Evolutionary conservation across 768 basidiomycete genomes (phyloP).

Genomic region (Lactifluus piperatus): DNA sequence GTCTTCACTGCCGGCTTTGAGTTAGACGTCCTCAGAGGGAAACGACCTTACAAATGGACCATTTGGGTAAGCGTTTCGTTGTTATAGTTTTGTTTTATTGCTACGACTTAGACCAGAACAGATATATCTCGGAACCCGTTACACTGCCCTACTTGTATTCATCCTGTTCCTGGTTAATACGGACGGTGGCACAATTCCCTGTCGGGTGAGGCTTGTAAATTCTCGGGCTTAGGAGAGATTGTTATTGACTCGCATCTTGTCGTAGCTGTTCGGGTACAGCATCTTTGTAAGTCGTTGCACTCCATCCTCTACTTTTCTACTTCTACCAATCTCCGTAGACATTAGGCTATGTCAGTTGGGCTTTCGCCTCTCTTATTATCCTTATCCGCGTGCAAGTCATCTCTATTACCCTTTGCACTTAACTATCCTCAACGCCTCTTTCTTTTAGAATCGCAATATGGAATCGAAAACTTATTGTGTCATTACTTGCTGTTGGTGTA

Average conservation of each 20-base stretch:
- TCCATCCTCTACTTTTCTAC: not conserved
- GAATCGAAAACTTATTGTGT: not conserved
- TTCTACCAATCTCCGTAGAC: not conserved
- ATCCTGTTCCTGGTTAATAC: not conserved
- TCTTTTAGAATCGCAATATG: slow-evolving; percentile 1
- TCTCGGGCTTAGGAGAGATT: not conserved
- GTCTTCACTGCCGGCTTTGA: not conserved
- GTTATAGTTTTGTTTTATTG: not conserved
- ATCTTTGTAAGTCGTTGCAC: not conserved
- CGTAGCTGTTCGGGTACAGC: not conserved
- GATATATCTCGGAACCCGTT: not conserved
- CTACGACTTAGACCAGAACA: not conserved
- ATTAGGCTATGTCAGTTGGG: not conserved
- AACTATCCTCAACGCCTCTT: not conserved
- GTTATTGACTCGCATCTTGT: not conserved
- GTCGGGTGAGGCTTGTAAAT: not conserved
- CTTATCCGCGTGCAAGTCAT: not conserved
- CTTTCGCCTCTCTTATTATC: not conserved
- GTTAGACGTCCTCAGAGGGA: not conserved
- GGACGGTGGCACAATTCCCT: not conserved
- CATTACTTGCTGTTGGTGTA: not conserved
- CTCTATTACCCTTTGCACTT: too few species aligned
- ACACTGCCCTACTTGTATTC: not conserved
- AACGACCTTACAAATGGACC: not conserved
- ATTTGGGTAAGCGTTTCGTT: not conserved